phyloP scores from a whole-genome alignment of 176 grass and related monocot genomes.

The Oryza coarctata region DNA sequence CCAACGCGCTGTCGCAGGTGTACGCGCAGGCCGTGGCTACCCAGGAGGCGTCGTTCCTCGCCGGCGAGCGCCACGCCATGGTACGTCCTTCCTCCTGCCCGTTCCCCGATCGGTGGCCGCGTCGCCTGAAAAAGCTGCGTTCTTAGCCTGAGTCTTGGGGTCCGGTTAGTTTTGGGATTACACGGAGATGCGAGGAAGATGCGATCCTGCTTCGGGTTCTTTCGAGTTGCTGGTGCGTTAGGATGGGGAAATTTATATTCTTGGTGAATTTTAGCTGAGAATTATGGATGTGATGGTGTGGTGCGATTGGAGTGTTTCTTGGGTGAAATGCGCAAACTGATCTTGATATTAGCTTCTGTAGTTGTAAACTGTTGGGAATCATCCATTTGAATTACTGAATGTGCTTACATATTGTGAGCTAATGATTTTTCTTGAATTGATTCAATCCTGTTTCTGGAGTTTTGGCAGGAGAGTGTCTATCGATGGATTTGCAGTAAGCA shows the following conservation, averaged over 20 bases:
- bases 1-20: conserved; percentile 67
- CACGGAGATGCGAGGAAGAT: neutral
- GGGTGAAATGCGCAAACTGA: conserved; percentile 20
- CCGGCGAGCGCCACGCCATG: conserved; percentile 46
- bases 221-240: neutral
- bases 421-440: conserved; percentile 3
- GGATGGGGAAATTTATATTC: neutral
- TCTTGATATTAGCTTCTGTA: neutral
- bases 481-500: conserved; percentile 49
- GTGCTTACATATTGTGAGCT: neutral
- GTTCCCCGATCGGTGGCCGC: neutral
- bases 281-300: conserved; percentile 1
- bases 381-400: neutral
- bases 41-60: conserved; percentile 49
- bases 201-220: neutral
- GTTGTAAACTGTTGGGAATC: neutral
- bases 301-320: conserved; percentile 14
- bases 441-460: neutral
- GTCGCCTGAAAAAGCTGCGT: conserved; percentile 4
- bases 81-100: neutral
- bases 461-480: conserved; percentile 51
- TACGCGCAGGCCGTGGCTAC: conserved; percentile 50
- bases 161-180: conserved; percentile 17
- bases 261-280: conserved; percentile 6
- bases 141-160: conserved; percentile 13